A percentile compares a stretch with the other conserved stretches of the same genome.
Conservation (phyloP, 139 green algal species). For the Zygnema cylindricum region DNA sequence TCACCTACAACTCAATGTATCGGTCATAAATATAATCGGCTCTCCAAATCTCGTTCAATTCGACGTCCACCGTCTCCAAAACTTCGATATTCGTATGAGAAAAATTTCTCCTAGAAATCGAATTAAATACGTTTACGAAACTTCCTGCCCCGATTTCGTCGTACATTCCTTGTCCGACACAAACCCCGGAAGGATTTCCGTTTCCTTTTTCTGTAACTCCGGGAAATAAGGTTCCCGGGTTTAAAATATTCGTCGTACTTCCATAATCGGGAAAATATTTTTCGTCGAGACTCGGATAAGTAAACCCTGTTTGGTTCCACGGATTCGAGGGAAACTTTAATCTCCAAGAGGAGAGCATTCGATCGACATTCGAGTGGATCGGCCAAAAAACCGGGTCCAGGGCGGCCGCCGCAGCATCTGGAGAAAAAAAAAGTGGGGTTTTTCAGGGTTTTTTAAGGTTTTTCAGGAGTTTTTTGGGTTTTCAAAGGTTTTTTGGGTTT, state of each 20-base stretch:
- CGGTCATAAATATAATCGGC: too few species aligned
- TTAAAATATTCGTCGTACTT: not conserved
- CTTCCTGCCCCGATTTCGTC: not conserved
- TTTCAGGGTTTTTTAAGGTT: too few species aligned
- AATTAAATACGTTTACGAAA: conserved; percentile 1
- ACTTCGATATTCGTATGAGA: too few species aligned
- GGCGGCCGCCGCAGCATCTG: not conserved
- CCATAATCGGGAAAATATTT: not conserved
- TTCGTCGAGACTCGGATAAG: not conserved
- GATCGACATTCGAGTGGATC: not conserved
- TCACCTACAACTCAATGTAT: too few species aligned
- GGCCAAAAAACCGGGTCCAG: not conserved
- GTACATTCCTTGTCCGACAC: not conserved
- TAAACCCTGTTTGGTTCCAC: not conserved
- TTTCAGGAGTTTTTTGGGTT: too few species aligned
- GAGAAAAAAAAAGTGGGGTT: too few species aligned
- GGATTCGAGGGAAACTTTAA: not conserved
- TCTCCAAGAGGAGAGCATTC: not conserved
- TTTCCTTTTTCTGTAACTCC: not conserved
- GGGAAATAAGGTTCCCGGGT: not conserved
- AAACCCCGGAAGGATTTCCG: not conserved
- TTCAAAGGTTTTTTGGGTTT: too few species aligned
- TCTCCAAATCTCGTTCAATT: too few species aligned
- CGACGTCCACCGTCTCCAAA: too few species aligned
- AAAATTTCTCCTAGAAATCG: too few species aligned